These are phyloP conservation scores for Bullera alba DNA, from an alignment of 768 basidiomycete genomes.

Conservation along the genomic window DNA sequence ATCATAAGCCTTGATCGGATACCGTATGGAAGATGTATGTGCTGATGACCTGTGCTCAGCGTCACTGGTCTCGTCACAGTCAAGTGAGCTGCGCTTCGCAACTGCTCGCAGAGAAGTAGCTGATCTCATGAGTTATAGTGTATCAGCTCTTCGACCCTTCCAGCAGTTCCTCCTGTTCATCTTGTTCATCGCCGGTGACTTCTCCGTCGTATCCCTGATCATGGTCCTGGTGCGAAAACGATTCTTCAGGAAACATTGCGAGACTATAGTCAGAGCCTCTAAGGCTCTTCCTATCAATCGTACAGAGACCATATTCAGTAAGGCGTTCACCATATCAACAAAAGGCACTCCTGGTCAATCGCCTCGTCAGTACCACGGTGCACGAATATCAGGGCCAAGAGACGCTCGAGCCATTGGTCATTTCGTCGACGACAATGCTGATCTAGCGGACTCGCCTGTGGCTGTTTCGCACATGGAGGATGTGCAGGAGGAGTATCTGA, in stretches of 20 bases:
- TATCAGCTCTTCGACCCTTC: slow-evolving; percentile 15
- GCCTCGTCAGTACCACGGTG: background rate
- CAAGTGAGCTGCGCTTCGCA: slow-evolving; percentile 21
- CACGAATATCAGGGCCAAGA: background rate
- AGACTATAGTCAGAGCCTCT: slow-evolving; percentile 19
- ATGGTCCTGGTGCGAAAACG: slow-evolving; percentile 37
- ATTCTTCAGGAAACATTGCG: slow-evolving; percentile 31
- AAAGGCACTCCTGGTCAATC: background rate
- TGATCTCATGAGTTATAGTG: slow-evolving; percentile 2
- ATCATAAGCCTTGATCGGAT: background rate
- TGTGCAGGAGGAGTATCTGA: background rate
- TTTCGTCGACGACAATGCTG: background rate
- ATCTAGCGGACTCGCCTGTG: background rate
- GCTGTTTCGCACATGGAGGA: background rate
- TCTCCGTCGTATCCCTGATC: slow-evolving; percentile 25
- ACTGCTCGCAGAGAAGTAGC: background rate
- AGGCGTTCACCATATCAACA: slow-evolving; percentile 1
- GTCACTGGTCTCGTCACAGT: slow-evolving; percentile 34
- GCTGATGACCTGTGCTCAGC: slow-evolving; percentile 10
- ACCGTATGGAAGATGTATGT: background rate
- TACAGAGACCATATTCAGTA: slow-evolving; percentile 1
- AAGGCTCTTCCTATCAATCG: slow-evolving; percentile 9
- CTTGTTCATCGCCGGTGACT: slow-evolving; percentile 27
- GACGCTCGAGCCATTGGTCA: background rate
- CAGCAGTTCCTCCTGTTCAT: slow-evolving; percentile 18